These are phyloP conservation scores for Paraconiothyrium brasiliense DNA, from an alignment of 2,329 filamentous ascomycete species.

Conservation along the genomic window DNA sequence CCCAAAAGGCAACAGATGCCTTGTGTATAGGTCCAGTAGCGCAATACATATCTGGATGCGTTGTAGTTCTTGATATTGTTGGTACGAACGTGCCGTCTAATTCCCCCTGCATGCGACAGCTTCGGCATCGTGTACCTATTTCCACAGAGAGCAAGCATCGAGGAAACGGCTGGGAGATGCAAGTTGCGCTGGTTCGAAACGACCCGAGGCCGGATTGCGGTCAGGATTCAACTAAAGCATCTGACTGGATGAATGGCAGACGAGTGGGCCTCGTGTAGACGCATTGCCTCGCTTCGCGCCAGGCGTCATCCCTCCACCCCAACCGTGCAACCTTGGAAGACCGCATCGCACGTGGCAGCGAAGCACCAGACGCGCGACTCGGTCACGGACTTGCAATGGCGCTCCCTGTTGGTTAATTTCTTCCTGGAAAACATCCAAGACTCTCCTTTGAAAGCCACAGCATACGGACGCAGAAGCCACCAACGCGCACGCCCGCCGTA, in stretches of 20 bases:
- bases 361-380: background rate
- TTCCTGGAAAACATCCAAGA: too few species aligned
- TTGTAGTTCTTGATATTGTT: background rate
- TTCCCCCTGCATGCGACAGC: too few species aligned
- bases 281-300: conserved; percentile 4
- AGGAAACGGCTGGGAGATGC: too few species aligned
- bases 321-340: background rate
- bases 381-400: background rate
- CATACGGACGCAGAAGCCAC: too few species aligned
- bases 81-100: too few species aligned
- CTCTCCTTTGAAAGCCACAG: too few species aligned
- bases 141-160: too few species aligned
- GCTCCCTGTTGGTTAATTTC: background rate
- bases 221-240: too few species aligned
- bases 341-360: conserved; percentile 4
- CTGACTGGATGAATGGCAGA: background rate
- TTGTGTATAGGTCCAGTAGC: background rate
- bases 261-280: background rate
- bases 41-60: background rate
- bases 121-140: too few species aligned
- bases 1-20: too few species aligned
- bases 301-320: conserved; percentile 12
- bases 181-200: too few species aligned
- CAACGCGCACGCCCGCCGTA: background rate
- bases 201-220: background rate